Percentiles rank a stretch among this genome's conserved stretches.
Conservation (phyloP, 768 basidiomycete genomes). For the Lactarius akahatsu region DNA sequence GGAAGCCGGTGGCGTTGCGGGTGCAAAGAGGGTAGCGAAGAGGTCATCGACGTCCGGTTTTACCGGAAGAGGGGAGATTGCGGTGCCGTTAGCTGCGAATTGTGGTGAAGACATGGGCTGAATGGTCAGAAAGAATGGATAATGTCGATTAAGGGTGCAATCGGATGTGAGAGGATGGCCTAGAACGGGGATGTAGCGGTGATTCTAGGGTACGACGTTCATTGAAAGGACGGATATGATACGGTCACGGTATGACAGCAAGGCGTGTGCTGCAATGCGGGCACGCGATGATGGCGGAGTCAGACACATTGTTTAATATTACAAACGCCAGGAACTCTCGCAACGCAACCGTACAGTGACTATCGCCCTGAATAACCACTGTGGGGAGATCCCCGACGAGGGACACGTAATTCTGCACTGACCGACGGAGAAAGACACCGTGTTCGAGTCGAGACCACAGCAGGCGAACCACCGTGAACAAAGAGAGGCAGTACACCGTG, state of each 20-base stretch:
- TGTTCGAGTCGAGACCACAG: conserved; percentile 21
- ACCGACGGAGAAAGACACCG: conserved; percentile 9
- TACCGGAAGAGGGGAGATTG: conserved; percentile 8
- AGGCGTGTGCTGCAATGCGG: conserved; percentile 11
- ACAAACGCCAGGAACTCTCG: conserved; percentile 1
- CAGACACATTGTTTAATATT: conserved; percentile 6
- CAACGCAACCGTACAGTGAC: not conserved
- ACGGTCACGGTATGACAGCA: not conserved
- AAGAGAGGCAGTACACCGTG: conserved; percentile 26
- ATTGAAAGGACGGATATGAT: not conserved
- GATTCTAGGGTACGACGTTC: conserved; percentile 19
- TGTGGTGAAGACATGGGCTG: conserved; percentile 18
- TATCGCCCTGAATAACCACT: not conserved
- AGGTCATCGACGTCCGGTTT: conserved; percentile 34
- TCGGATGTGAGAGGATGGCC: not conserved
- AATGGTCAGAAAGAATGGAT: not conserved
- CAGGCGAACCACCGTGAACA: conserved; percentile 9
- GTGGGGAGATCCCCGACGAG: not conserved
- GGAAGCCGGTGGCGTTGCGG: conserved; percentile 37
- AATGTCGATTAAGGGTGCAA: conserved; percentile 3
- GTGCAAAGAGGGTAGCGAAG: conserved; percentile 39
- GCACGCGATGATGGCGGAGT: conserved; percentile 27
- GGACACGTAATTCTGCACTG: conserved; percentile 11
- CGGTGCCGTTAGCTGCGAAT: conserved; percentile 15
- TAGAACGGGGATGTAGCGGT: conserved; percentile 1